Base-by-base conservation (phyloP, 1,284 basidiomycete genomes). In the Rugosomyces carneus region DNA sequence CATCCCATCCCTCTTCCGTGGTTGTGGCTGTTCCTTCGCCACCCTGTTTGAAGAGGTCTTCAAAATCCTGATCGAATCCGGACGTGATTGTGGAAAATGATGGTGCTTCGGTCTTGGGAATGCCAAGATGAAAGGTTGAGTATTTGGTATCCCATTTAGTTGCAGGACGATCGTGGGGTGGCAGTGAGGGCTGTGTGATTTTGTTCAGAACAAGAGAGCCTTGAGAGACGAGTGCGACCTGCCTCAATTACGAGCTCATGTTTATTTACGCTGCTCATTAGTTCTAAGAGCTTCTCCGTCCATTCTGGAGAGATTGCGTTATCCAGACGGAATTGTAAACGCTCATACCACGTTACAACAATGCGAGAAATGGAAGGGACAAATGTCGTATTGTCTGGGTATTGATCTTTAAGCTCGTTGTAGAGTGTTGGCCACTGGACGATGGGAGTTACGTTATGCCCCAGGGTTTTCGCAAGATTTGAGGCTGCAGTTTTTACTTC, bases 41-140 rank as follows among this genome's bases (percentile, higher is more conserved):
- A 11, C 31, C 36, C 15, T 51, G 23, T 24, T 39, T 48, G 23
- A 66, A 64, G 16, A 68, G 52, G 19, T 51, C 54, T 21, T 63
- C 61, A 32, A 70, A 62, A 40, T 65, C 62, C 24, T 58, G 57
- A 37, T 67, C 65, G 37, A 65, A 64, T 0, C 55, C 58, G 6
- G 59, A 47, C 20, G 59, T 54, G n/a, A 66, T 51, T 18, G 52
- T 48, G 13, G 59, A 41, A 26, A 60, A 53, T 6, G 56, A 55
- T 5, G 56, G 45, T 5, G 61, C 58, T 15, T 59, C 54, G n/a
- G 50, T 45, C 9, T 59, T 63, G 2, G 66, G 67, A 44, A 70
- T 50, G 19, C 53, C 51, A 24, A 70, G 56, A 29, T 54, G 48
- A 47, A 70, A 68, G 0, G 52, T 52, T 6, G 56, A 51, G 3